Percentiles rank a stretch among this genome's conserved stretches.
phyloP scores from a whole-genome alignment of 306 rosid species.

The Oxytropis ochrocephala region DNA sequence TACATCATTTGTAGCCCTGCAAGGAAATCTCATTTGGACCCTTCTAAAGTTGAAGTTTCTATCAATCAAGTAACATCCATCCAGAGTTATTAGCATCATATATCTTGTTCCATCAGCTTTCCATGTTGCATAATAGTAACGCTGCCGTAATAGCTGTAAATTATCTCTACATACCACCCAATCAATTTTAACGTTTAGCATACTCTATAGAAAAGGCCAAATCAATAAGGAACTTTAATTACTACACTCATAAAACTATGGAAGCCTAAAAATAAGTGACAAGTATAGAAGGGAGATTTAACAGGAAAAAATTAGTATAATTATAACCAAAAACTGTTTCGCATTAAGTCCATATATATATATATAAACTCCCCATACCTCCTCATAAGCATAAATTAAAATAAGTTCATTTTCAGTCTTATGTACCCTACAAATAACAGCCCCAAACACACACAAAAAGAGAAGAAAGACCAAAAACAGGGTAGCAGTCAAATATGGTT shows the following conservation, averaged over 20 bases:
- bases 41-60: conserved; percentile 81
- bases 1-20: conserved; percentile 72
- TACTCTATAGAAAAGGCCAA: conserved; percentile 11
- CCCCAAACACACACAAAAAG: too few species aligned
- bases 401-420: neutral
- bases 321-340: neutral
- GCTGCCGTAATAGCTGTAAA: conserved; percentile 82
- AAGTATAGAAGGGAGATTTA: neutral
- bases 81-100: conserved; percentile 89
- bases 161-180: conserved; percentile 61
- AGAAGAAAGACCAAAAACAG: too few species aligned
- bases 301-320: neutral
- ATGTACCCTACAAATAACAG: too few species aligned
- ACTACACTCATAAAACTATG: neutral
- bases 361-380: neutral
- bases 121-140: conserved; percentile 97
- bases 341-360: neutral
- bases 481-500: too few species aligned
- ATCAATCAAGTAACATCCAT: conserved; percentile 91
- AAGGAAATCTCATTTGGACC: conserved; percentile 97
- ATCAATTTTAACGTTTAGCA: conserved; percentile 10
- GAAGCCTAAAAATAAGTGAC: neutral
- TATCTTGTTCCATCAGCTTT: conserved; percentile 98
- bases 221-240: conserved; percentile 9
- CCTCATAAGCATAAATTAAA: neutral